These are phyloP conservation scores for Ceratocystis eucalypticola DNA, from an alignment of 2,329 filamentous ascomycete species.

Conservation along the genomic window DNA sequence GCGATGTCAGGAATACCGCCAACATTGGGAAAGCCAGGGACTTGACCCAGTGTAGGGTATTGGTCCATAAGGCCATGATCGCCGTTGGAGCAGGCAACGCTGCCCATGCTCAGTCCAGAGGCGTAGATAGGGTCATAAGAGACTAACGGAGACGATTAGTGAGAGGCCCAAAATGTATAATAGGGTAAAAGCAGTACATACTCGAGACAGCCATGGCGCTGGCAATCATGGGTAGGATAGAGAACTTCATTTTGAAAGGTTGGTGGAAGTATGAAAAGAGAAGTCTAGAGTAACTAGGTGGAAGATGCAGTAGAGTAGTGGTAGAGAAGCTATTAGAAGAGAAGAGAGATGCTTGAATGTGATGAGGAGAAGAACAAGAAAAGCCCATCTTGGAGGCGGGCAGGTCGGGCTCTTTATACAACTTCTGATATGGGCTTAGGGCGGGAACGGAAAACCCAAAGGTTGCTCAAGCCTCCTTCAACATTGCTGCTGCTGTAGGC, in stretches of 20 bases:
- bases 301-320: neutral
- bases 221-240: constrained; percentile 30
- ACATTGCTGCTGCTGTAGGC: neutral
- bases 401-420: neutral
- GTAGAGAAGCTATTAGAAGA: neutral
- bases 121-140: constrained; percentile 61
- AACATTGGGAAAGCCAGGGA: constrained; percentile 41
- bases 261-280: neutral
- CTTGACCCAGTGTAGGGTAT: constrained; percentile 41
- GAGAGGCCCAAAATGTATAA: neutral
- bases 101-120: constrained; percentile 37
- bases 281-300: neutral
- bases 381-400: neutral
- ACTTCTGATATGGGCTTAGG: neutral
- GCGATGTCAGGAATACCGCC: constrained; percentile 39
- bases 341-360: neutral
- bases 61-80: constrained; percentile 50
- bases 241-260: constrained; percentile 32
- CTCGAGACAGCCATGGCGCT: constrained; percentile 28
- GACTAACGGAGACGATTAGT: constrained; percentile 30
- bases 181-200: constrained; percentile 20
- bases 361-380: neutral
- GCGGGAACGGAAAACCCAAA: neutral
- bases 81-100: constrained; percentile 55
- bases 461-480: neutral